Evolutionary conservation across 1,284 basidiomycete genomes (phyloP).

Genomic region (Wallemia mellicola): DNA sequence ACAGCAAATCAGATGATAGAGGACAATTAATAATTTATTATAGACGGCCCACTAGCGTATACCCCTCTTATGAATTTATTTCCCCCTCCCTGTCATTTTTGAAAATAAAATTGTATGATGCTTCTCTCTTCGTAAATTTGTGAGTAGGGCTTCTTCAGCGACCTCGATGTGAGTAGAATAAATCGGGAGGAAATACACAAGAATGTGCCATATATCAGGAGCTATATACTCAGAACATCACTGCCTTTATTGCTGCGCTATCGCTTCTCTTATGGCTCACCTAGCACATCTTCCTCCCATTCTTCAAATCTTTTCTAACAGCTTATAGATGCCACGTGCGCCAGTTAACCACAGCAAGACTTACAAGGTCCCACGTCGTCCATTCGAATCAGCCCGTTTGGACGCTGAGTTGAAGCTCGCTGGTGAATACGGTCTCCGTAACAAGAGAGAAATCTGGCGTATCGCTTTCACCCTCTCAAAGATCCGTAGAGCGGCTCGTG

Average conservation of each 20-base stretch:
- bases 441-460: conserved; percentile 99
- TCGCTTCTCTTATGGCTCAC: neutral
- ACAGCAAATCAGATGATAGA: no score
- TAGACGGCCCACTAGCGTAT: no score
- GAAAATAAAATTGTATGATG: neutral
- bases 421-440: conserved; percentile 97
- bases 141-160: neutral
- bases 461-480: conserved; percentile 94
- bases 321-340: conserved; percentile 21
- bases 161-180: neutral
- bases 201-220: no score
- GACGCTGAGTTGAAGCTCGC: conserved; percentile 99
- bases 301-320: neutral
- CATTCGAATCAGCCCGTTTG: conserved; percentile 91
- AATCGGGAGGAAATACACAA: no score
- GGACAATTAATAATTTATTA: no score
- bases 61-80: neutral
- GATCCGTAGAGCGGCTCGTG: conserved; percentile 99
- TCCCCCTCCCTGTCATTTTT: neutral
- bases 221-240: neutral
- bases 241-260: neutral
- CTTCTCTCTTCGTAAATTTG: neutral
- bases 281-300: neutral
- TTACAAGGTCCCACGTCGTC: conserved; percentile 93
- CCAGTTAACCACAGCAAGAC: conserved; percentile 67